Evolutionary conservation across 495 filamentous ascomycete genomes (phyloP).

Genomic region (Penicillium fimorum): DNA sequence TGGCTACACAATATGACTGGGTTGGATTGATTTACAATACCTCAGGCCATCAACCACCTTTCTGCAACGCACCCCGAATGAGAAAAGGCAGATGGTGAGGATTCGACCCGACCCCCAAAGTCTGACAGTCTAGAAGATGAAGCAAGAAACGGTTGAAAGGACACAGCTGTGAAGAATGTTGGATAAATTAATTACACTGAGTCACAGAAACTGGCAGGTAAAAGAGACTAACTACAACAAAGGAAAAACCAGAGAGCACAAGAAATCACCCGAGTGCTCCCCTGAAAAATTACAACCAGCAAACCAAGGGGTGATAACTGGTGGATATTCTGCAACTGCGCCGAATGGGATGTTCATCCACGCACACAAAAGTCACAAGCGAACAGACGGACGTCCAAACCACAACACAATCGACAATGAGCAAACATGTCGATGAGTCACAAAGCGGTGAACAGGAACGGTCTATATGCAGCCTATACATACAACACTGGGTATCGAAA

Average conservation of each 20-base stretch:
- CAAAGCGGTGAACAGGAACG: background rate
- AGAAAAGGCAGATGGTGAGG: background rate
- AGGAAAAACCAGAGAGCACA: conserved; percentile 9
- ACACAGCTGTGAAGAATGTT: conserved; percentile 13
- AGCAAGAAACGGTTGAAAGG: background rate
- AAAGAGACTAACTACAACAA: conserved; percentile 24
- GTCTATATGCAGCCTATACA: conserved; percentile 2
- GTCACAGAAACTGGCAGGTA: conserved; percentile 13
- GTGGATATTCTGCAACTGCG: conserved; percentile 14
- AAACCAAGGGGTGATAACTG: background rate
- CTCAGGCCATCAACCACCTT: background rate
- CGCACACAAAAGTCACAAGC: conserved; percentile 7
- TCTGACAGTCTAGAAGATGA: background rate
- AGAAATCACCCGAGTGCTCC: conserved; percentile 8
- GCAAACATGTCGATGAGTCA: conserved; percentile 5
- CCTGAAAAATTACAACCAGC: conserved; percentile 13
- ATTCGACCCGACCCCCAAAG: background rate
- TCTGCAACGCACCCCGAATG: background rate
- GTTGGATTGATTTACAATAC: background rate
- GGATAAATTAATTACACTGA: conserved; percentile 25
- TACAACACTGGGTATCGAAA: conserved; percentile 42
- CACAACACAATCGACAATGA: conserved; percentile 8
- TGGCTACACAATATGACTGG: background rate
- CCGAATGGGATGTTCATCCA: background rate
- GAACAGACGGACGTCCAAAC: background rate